Evolutionary conservation across 169 alveolate genomes (phyloP), one percentile per base, ranked within the genome.

Genomic region (Hammondia hammondi): DNA sequence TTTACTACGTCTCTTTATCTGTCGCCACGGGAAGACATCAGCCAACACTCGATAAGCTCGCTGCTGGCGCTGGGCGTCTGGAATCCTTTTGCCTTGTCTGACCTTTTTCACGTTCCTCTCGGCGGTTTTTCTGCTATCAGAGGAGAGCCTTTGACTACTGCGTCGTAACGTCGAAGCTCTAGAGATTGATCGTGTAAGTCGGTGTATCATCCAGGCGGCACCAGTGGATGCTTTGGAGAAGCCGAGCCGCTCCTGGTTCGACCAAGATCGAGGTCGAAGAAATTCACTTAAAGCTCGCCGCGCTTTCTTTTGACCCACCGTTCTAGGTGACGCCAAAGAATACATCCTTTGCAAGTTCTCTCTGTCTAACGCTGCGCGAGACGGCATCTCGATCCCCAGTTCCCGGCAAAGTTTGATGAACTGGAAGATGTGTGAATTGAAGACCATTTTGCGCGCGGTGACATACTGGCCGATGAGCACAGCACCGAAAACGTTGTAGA

Each of bases 401-500:
- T 87, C 91, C 29, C 95, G 95, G 85, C 95, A 93, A 43, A 87
- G 35, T 45, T 45, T 85, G 56, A 93, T 71, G 67, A 93, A 88
- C 81, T 48, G 85, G 12, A 92, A 91, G 10, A 88, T 91, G 91
- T 93, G 88, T 46, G 71, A 57, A 35, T 67, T 92, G 91, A 71
- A 71, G 10, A 93, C 84, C 27, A 46, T 9, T 81, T 88, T 85
- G 39, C 91, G 93, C 17, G 93, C 81, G 21, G 32, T 77, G 39
- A 88, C 91, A 56, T 85, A 93, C 56, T 87, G 52, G 29, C 95
- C 92, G 71, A 93, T 93, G 93, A 93, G 70, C 32, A 93, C 61
- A 21, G 93, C 95, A n/a, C 93, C 95, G 81, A 85, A 93, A 27
- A 93, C 72, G 93, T 93, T 93, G 81, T 67, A 93, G 29, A 85